Percentiles rank a stretch among this genome's conserved stretches.
Conservation (phyloP, 139 green algal genomes). For the Edaphochlamys debaryana region DNA sequence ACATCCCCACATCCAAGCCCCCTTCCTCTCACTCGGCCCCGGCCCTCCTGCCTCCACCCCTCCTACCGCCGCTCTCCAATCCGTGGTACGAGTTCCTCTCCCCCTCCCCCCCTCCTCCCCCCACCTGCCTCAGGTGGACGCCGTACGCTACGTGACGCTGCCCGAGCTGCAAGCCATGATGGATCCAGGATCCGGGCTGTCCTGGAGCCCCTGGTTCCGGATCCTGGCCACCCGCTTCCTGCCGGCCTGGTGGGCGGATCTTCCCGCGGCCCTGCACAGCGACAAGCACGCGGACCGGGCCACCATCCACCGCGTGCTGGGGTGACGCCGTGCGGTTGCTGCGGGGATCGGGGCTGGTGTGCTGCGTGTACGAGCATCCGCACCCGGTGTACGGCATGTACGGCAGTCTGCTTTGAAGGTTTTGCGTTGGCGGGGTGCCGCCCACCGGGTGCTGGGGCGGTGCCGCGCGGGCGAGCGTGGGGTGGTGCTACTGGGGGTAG, state of each 20-base stretch:
- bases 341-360: no score
- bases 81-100: neutral
- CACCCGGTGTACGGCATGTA: no score
- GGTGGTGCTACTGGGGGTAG: no score
- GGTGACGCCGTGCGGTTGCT: no score
- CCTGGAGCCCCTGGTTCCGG: constrained; percentile 95
- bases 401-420: no score
- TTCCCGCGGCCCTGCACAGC: constrained; percentile 69
- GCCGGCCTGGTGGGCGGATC: constrained; percentile 85
- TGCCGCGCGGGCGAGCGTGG: no score
- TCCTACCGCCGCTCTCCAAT: no score
- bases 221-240: constrained; percentile 91
- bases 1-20: no score
- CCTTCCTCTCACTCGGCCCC: neutral
- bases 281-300: constrained; percentile 60
- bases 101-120: neutral
- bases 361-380: no score
- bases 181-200: constrained; percentile 65
- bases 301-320: constrained; percentile 65
- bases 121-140: constrained; percentile 14
- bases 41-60: neutral
- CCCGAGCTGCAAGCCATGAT: constrained; percentile 83
- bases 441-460: no score
- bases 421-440: no score
- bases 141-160: constrained; percentile 67